Conservation (phyloP, 108 stramenopile species). For the Chaetoceros muelleri region DNA sequence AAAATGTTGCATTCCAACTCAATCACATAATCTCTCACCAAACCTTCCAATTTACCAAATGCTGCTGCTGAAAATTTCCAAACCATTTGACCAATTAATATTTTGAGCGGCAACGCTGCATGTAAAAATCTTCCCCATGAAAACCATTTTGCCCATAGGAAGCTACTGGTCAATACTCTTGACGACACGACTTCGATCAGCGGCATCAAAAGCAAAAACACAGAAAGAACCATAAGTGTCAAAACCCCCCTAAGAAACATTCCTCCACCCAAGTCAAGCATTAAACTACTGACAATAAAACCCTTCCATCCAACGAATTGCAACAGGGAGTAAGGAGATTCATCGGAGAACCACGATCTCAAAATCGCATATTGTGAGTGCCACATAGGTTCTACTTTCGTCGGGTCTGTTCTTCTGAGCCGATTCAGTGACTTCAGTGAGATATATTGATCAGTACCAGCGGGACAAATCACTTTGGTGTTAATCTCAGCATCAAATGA, state of each 20-base stretch:
- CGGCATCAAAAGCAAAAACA: constrained; percentile 39
- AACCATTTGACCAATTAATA: constrained; percentile 60
- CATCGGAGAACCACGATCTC: constrained; percentile 54
- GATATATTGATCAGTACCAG: constrained; percentile 60
- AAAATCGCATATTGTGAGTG: constrained; percentile 64
- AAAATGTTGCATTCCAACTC: constrained; percentile 64
- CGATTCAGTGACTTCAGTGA: constrained; percentile 61
- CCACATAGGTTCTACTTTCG: constrained; percentile 88
- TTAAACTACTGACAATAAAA: constrained; percentile 31
- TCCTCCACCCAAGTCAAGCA: constrained; percentile 45
- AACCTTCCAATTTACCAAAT: constrained; percentile 35
- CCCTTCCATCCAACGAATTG: constrained; percentile 60
- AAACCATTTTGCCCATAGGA: constrained; percentile 57
- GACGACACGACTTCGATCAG: constrained; percentile 41
- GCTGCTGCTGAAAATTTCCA: constrained; percentile 36
- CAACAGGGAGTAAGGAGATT: constrained; percentile 42
- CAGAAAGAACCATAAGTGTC: constrained; percentile 14
- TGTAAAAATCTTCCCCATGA: constrained; percentile 59
- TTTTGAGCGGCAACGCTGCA: constrained; percentile 75
- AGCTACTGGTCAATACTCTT: constrained; percentile 38
- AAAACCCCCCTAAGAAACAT: constrained; percentile 31
- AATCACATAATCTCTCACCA: constrained; percentile 52
- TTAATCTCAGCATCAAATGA: constrained; percentile 68
- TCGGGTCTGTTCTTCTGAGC: constrained; percentile 69
- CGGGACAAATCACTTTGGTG: constrained; percentile 68